phyloP scores from a whole-genome alignment of 768 basidiomycete species.

The Podaxis sp. region DNA sequence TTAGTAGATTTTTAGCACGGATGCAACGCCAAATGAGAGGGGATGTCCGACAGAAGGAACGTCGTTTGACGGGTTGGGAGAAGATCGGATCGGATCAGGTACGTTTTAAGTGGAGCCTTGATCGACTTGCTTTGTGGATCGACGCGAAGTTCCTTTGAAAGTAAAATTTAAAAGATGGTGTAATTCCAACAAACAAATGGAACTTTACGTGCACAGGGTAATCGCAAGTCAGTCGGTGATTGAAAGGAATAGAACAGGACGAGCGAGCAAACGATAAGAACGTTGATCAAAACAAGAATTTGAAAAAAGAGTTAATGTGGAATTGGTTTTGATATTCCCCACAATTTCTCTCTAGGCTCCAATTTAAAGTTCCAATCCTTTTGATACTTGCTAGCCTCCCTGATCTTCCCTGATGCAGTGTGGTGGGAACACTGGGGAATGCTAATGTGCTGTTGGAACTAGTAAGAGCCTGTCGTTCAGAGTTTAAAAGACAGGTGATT shows the following conservation, averaged over 20 bases:
- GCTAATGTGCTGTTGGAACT: background rate
- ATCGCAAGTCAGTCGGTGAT: background rate
- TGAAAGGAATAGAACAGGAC: too few species aligned
- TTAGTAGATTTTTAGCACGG: background rate
- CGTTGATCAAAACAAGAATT: background rate
- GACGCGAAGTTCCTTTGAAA: background rate
- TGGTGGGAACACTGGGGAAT: background rate
- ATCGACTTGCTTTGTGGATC: background rate
- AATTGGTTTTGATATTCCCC: background rate
- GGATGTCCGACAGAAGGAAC: background rate
- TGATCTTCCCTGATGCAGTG: background rate
- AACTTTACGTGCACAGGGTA: background rate
- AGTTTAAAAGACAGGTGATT: background rate
- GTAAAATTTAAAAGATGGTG: background rate
- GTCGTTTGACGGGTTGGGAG: background rate
- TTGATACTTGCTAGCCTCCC: background rate
- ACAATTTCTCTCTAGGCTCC: background rate
- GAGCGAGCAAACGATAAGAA: too few species aligned
- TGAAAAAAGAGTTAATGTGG: background rate
- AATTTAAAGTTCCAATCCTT: background rate
- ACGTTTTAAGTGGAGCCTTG: constrained; percentile 1
- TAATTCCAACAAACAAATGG: background rate
- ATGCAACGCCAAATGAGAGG: background rate
- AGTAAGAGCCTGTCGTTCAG: background rate
- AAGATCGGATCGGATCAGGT: constrained; percentile 6